phyloP scores from a whole-genome alignment of 2,329 filamentous ascomycete species.

The Talaromyces sp. region DNA sequence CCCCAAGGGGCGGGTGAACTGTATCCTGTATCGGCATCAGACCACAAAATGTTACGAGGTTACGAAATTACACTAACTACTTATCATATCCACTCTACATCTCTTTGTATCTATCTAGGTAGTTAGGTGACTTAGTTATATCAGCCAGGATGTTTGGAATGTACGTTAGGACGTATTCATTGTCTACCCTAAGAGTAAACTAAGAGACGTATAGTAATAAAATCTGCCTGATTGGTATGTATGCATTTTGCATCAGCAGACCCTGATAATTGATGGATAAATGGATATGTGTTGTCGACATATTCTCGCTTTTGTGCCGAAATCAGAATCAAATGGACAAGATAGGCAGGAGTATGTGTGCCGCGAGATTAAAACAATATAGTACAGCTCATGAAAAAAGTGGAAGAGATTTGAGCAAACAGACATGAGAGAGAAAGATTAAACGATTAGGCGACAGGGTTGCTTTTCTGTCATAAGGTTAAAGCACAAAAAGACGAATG shows the following conservation, averaged over 20 bases:
- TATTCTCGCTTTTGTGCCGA: not conserved
- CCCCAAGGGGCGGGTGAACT: too few relatives aligned
- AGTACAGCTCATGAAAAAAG: conserved; percentile 2
- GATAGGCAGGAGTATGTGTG: not conserved
- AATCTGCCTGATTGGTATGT: not conserved
- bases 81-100: too few relatives aligned
- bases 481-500: conserved; percentile 7
- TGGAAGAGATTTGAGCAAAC: not conserved
- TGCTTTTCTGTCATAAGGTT: not conserved
- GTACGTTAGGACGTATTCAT: too few relatives aligned
- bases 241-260: not conserved
- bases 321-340: not conserved
- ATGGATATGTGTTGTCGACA: not conserved
- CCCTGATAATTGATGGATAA: not conserved
- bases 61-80: not conserved
- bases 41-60: not conserved
- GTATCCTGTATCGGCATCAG: too few relatives aligned
- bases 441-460: conserved; percentile 13
- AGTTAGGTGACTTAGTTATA: too few relatives aligned
- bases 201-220: not conserved
- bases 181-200: not conserved
- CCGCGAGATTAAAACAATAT: not conserved
- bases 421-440: conserved; percentile 5
- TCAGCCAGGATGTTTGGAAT: too few relatives aligned
- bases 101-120: too few relatives aligned